Evolutionary conservation across 305 asterid species (phyloP), one percentile per base, ranked within the genome.

Genomic region (Euphrasia arctica): DNA sequence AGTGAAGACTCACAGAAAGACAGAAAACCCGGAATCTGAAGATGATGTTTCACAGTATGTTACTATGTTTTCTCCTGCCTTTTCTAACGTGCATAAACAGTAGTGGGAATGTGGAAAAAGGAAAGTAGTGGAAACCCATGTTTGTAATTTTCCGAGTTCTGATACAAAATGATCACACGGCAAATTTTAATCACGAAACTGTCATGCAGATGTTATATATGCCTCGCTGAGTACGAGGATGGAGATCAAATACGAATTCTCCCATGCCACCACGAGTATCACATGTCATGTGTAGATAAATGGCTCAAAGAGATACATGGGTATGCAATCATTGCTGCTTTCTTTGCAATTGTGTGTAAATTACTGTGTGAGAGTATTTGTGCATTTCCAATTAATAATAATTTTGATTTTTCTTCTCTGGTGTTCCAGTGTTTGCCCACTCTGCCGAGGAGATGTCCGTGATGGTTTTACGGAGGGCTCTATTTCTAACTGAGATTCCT

Each of bases 261-360:
- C 41, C 96, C 98, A 54, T 91, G 96, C 75, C 85, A 74, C 73
- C 98, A 91, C 11, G 96, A 91, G 77, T 89, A 71, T 74, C 98
- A 89, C 68, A 54, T 80, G 70, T 10, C 81, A 52, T 91, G 98
- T 73, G 80, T 89, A 6, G 98, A 91, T 78, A 91, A 89, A 79
- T 89, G 98, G 98, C 98, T 91, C 41, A 89, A 82, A 80, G 95
- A 91, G 81, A 81, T 86, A 64, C 98, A 89, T 27, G 92, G 98
- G 98, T 91, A 89, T 45, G 73, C 60, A 5, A 11, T 39, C 32
- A 14, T 39, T 32, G 22, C 54, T 63, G 54, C 63, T 27, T 64
- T 54, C 59, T 54, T 4, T 66, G 57, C 47, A 2, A 59, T 10
- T 34, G 2, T 66, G 12, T 14, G 3, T 31, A 18, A 18, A 31